Evolutionary conservation across 495 filamentous ascomycete species (phyloP).

Genomic region (Aspergillus sclerotioniger): DNA sequence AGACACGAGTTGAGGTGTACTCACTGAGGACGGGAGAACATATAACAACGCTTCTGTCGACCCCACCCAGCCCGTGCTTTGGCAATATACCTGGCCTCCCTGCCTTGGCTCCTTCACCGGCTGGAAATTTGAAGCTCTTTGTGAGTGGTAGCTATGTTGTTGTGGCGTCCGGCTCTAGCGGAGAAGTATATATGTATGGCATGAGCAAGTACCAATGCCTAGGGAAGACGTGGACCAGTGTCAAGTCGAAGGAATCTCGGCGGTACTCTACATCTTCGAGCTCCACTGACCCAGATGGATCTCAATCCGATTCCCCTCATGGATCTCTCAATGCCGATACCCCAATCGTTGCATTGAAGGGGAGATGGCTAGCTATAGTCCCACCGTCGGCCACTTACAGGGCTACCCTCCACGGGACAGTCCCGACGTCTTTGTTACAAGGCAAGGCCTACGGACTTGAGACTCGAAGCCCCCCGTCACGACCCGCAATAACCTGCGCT

Average conservation of each 20-base stretch:
- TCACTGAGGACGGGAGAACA: slow-evolving; percentile 68
- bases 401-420: slow-evolving; percentile 62
- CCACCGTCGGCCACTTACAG: slow-evolving; percentile 66
- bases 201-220: slow-evolving; percentile 69
- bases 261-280: slow-evolving; percentile 54
- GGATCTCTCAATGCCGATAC: slow-evolving; percentile 46
- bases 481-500: slow-evolving; percentile 70
- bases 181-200: slow-evolving; percentile 79
- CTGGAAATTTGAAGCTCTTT: slow-evolving; percentile 68
- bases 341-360: slow-evolving; percentile 71
- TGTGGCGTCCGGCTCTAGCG: slow-evolving; percentile 75
- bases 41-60: slow-evolving; percentile 66
- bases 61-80: slow-evolving; percentile 44
- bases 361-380: slow-evolving; percentile 82
- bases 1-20: slow-evolving; percentile 83
- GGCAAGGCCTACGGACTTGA: slow-evolving; percentile 64
- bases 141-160: slow-evolving; percentile 65
- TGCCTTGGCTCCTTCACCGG: slow-evolving; percentile 56
- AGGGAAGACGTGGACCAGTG: slow-evolving; percentile 83
- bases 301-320: slow-evolving; percentile 47
- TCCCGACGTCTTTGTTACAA: slow-evolving; percentile 40
- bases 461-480: slow-evolving; percentile 67
- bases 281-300: slow-evolving; percentile 52
- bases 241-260: slow-evolving; percentile 56
- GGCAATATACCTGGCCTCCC: slow-evolving; percentile 42